Evolutionary conservation across 805 yeast genomes (phyloP).

Genomic region (Candida pseudofarinosa): DNA sequence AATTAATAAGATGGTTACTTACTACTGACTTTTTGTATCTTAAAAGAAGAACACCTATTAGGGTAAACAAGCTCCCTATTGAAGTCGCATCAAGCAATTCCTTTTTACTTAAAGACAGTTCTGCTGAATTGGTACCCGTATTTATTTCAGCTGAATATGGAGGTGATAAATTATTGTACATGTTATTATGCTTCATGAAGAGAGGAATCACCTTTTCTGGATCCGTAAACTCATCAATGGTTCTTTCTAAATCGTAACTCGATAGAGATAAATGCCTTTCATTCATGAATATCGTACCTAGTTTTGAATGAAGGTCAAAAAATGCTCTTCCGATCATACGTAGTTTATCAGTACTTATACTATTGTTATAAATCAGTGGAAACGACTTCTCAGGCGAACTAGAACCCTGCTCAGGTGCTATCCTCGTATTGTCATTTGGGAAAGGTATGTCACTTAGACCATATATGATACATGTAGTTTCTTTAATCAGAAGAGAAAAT

Average conservation of each 20-base stretch:
- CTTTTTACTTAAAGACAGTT: conserved; percentile 5
- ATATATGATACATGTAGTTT: conserved; percentile 23
- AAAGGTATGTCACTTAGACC: conserved; percentile 13
- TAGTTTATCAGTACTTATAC: conserved; percentile 16
- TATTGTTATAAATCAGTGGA: conserved; percentile 5
- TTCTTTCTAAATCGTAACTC: conserved; percentile 21
- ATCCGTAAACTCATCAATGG: conserved; percentile 17
- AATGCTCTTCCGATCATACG: conserved; percentile 23
- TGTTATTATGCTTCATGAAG: conserved; percentile 28
- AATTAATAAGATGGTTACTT: conserved; percentile 15
- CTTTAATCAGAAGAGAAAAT: conserved; percentile 22
- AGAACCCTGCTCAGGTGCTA: not conserved
- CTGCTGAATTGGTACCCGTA: conserved; percentile 1
- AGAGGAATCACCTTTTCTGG: conserved; percentile 16
- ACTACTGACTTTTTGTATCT: conserved; percentile 25
- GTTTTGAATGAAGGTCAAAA: conserved; percentile 19
- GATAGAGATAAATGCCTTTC: conserved; percentile 26
- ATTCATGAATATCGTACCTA: conserved; percentile 25
- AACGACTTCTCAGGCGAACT: not conserved
- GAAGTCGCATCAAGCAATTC: conserved; percentile 18
- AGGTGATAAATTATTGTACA: conserved; percentile 6
- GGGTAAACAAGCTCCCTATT: conserved; percentile 35
- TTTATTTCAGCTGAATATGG: conserved; percentile 3
- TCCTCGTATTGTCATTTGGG: not conserved
- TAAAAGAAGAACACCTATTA: conserved; percentile 30